Evolutionary conservation across 371 early-diverging fungal species (phyloP), one percentile per base, ranked within the genome.

Genomic region (Synchytrium microbalum): DNA sequence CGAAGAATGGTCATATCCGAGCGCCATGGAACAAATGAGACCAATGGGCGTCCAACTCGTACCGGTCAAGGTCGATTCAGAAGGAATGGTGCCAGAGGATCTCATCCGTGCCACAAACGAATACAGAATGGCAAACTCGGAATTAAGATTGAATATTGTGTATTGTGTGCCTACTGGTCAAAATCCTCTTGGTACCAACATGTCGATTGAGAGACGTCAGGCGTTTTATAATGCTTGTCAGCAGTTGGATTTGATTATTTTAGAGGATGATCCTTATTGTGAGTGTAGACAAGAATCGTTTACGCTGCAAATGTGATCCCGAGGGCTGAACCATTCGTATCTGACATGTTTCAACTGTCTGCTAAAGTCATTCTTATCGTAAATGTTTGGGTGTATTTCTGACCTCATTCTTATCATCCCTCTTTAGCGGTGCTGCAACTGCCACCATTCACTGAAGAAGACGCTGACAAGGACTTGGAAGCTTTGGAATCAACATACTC

Each of bases 31-130:
- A n/a, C 54, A 61, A 38, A 61, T 66, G 62, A 46, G n/a, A 29
- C 62, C 66, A 23, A 30, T 62, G 3, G 61, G 66, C 19, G 2
- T 61, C 19, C 38, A 56, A 26, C 60, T 59, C 10, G 38, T 66
- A 57, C 66, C 62, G 2, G 62, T 66, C 13, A 62, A 61, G 23
- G 55, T 62, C 23, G 66, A 66, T 46, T 54, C 10, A 3, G 55
- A 66, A 53, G 66, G 66, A 13, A 8, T 66, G 25, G 32, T 66
- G n/a, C 66, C 66, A 2, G 5, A 27, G 23, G 57, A 66, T 53
- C 2, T 66, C 31, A 38, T 24, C n/a, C 62, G 57, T 13, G 61
- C 66, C 30, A 19, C 33, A 32, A 46, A 14, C 8, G 52, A 23
- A 3, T 66, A 60, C 62, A 52, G 38, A 14, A 23, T 19, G 31